A percentile compares a stretch with the other conserved stretches of the same genome.
phyloP scores from a whole-genome alignment of 148 eudicot genomes.

The Simmondsia chinensis region DNA sequence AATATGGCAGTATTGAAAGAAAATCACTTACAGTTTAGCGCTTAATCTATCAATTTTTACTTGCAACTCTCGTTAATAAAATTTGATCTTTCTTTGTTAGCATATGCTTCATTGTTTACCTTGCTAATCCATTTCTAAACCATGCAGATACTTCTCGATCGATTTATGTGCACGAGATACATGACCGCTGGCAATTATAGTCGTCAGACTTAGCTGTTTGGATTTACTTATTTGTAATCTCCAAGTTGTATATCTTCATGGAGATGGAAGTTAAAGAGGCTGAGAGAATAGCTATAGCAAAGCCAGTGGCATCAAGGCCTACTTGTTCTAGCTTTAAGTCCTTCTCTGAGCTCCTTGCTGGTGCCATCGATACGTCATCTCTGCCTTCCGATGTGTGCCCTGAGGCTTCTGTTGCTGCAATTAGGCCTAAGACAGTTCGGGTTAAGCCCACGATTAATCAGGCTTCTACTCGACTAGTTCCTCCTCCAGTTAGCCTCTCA shows the following conservation, averaged over 20 bases:
- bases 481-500: conserved; percentile 20
- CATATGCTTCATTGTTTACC: no score
- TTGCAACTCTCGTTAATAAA: no score
- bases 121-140: no score
- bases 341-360: conserved; percentile 60
- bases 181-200: no score
- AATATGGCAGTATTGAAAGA: no score
- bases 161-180: no score
- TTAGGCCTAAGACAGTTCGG: conserved; percentile 69
- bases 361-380: conserved; percentile 37
- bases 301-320: conserved; percentile 89
- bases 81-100: no score
- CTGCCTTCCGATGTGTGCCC: conserved; percentile 20
- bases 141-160: no score
- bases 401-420: conserved; percentile 33
- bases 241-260: background rate
- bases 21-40: no score
- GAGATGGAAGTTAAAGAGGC: conserved; percentile 57
- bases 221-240: no score
- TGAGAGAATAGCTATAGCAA: conserved; percentile 48
- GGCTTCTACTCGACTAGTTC: conserved; percentile 7
- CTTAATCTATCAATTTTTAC: no score
- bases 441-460: conserved; percentile 32
- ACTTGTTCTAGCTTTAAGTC: conserved; percentile 35
- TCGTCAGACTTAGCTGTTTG: no score